Evolutionary conservation across 495 filamentous ascomycete genomes (phyloP).

Genomic region (Alectoria sarmentosa): DNA sequence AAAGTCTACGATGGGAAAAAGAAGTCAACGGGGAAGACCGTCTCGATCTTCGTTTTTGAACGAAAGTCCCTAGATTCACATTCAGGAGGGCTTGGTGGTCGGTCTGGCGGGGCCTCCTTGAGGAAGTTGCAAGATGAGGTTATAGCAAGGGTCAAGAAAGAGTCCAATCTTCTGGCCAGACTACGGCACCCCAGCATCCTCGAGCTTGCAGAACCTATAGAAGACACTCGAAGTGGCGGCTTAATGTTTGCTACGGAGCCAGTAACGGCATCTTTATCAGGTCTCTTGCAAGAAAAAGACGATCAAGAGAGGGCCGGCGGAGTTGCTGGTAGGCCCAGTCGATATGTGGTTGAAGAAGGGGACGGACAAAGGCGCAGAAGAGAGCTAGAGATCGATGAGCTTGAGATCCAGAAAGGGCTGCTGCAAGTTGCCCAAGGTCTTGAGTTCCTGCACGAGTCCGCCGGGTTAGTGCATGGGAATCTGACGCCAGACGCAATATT

Average conservation of each 20-base stretch:
- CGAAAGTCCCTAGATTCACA: conserved; percentile 72
- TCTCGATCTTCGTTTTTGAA: conserved; percentile 93
- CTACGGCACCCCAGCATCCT: conserved; percentile 86
- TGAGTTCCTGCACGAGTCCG: conserved; percentile 95
- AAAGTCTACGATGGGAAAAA: conserved; percentile 97
- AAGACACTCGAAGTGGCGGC: conserved; percentile 84
- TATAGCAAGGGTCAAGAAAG: conserved; percentile 81
- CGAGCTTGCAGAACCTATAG: conserved; percentile 89
- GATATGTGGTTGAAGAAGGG: conserved; percentile 74
- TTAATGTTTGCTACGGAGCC: conserved; percentile 93
- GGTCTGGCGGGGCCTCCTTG: conserved; percentile 56
- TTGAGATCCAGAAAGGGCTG: conserved; percentile 95
- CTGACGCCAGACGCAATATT: conserved; percentile 92
- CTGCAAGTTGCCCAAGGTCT: conserved; percentile 89
- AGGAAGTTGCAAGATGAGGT: conserved; percentile 83
- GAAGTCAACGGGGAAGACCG: conserved; percentile 79
- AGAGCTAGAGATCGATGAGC: conserved; percentile 91
- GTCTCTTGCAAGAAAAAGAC: conserved; percentile 80
- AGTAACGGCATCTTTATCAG: conserved; percentile 80
- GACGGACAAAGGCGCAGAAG: conserved; percentile 65
- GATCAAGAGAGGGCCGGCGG: conserved; percentile 68
- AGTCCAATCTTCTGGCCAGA: conserved; percentile 77
- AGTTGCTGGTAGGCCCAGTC: conserved; percentile 60
- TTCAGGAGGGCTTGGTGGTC: conserved; percentile 48
- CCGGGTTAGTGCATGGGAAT: conserved; percentile 87